Conservation (phyloP, 257 asterid species). For the Cinchona pubescens region DNA sequence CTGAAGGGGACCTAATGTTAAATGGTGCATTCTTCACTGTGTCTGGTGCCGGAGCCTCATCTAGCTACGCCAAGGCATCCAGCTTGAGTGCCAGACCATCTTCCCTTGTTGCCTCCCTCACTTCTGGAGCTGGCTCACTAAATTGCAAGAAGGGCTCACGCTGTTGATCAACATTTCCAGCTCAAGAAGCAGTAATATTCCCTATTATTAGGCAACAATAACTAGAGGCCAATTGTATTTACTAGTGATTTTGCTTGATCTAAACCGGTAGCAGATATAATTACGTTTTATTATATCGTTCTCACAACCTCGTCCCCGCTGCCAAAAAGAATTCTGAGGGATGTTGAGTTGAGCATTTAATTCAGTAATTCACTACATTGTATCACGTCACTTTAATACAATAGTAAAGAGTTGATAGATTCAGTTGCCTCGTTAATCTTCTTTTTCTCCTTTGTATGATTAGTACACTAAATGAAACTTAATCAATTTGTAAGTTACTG, state of each 20-base stretch:
- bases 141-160: slow-evolving; percentile 56
- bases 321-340: slow-evolving; percentile 17
- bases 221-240: slow-evolving; percentile 6
- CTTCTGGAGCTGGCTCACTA: slow-evolving; percentile 57
- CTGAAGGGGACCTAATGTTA: slow-evolving; percentile 75
- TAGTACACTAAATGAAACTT: neutral
- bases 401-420: neutral
- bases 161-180: slow-evolving; percentile 34
- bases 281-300: neutral
- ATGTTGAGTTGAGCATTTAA: slow-evolving; percentile 25
- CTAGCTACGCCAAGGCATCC: slow-evolving; percentile 89
- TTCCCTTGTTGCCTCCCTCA: slow-evolving; percentile 55
- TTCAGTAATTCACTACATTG: neutral
- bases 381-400: neutral
- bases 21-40: slow-evolving; percentile 76
- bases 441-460: too few relatives aligned
- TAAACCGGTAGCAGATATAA: neutral
- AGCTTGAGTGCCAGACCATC: slow-evolving; percentile 86
- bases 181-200: neutral
- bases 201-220: neutral
- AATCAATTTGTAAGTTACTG: neutral
- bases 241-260: neutral
- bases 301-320: slow-evolving; percentile 13
- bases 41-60: slow-evolving; percentile 79
- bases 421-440: neutral